Evolutionary conservation across 2,329 filamentous ascomycete genomes (phyloP).

Genomic region (Aspergillus brunneoviolaceus): DNA sequence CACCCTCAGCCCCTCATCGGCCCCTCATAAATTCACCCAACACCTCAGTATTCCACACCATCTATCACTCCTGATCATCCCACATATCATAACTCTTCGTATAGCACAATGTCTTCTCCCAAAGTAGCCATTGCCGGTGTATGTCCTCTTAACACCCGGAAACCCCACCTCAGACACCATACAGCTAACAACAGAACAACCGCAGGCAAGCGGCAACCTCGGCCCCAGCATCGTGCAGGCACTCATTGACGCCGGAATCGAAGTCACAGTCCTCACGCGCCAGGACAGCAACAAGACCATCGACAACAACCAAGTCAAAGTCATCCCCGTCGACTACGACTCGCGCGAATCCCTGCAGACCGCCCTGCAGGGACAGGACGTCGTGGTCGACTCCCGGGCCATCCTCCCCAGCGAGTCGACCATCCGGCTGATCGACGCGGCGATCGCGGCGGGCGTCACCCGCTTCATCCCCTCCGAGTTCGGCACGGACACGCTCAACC

Average conservation of each 20-base stretch:
- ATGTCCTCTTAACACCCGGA: not conserved
- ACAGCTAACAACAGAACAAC: not conserved
- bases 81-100: not conserved
- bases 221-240: slow-evolving; percentile 27
- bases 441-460: slow-evolving; percentile 8
- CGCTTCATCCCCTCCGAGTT: slow-evolving; percentile 36
- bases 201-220: slow-evolving; percentile 30
- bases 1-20: not conserved
- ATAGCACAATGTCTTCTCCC: not conserved
- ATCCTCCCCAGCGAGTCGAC: slow-evolving; percentile 1
- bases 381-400: slow-evolving; percentile 27
- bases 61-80: no score
- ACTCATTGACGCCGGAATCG: slow-evolving; percentile 25
- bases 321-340: slow-evolving; percentile 30
- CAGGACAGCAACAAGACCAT: slow-evolving; percentile 9
- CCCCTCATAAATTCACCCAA: not conserved
- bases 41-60: not conserved
- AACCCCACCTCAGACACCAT: not conserved
- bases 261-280: slow-evolving; percentile 31
- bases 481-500: slow-evolving; percentile 32
- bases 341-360: slow-evolving; percentile 26
- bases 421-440: slow-evolving; percentile 12
- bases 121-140: not conserved
- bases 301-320: slow-evolving; percentile 7
- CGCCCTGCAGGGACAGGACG: slow-evolving; percentile 30